Evolutionary conservation across 2,329 filamentous ascomycete species (phyloP), one percentile per base, ranked within the genome.

Genomic region (Botrytis porri): DNA sequence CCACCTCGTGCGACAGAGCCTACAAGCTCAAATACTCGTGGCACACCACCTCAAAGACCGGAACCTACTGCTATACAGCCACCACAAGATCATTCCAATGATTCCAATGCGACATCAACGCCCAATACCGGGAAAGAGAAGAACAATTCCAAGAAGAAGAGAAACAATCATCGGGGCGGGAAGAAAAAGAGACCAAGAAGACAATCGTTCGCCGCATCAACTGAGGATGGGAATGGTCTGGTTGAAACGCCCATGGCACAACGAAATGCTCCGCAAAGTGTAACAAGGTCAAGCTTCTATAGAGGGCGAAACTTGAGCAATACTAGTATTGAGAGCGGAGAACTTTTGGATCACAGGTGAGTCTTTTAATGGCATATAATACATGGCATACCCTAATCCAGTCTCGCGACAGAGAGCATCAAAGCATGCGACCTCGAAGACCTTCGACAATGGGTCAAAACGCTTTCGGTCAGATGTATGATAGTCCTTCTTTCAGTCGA

Each of bases 291-390:
- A 9, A 83, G 82, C 63, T 86, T 89, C 80, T 88, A 88, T 79
- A 81, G 84, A 76, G 80, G 86, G 73, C 82, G 84, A 69, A 93
- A 92, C 80, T 80, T 90, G 75, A 98, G 95, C 83, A 90, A 88
- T 78, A 94, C 93, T 0, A 98, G 95, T 81, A 84, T 98, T 75
- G 95, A 98, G 77, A 98, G 94, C 81, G 92, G 97, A 80, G 91
- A 89, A 12, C 84, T 98, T 77, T 84, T 98, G 29, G 95, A 98
- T 82, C 95, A 98, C 82, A 89, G 94, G 90, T 92, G 83, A 75
- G 83, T 62, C n/a, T 32, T 39, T 16, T 75, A 65, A 18, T 29
- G 39, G 25, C 43, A 32, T 73, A 29, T 29, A 77, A 69, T 29
- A 45, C 35, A 35, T 32, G n/a, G 32, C 75, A 29, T 57, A 37